Percentiles rank a stretch among this genome's conserved stretches.
phyloP scores from a whole-genome alignment of 345 rosid genomes.

The Capsella bursapastoris region DNA sequence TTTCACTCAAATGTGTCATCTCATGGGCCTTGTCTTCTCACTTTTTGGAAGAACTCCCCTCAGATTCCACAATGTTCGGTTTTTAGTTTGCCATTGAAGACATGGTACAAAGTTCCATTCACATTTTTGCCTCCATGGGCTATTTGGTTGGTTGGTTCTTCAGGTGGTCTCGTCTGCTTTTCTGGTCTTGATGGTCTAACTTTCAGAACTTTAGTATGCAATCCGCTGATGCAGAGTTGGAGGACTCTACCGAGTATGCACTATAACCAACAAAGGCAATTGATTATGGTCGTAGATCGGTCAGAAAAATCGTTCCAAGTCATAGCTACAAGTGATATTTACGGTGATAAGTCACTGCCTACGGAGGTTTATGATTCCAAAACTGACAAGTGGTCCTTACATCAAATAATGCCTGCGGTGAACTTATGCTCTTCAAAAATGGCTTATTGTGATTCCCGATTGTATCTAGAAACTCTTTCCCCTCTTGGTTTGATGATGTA shows the following conservation, averaged over 20 bases:
- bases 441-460: slow-evolving; percentile 89
- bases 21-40: slow-evolving; percentile 90
- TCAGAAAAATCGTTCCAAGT: slow-evolving; percentile 77
- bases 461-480: slow-evolving; percentile 92
- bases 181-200: slow-evolving; percentile 88
- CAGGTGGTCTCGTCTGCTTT: slow-evolving; percentile 89
- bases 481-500: slow-evolving; percentile 98
- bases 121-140: slow-evolving; percentile 93
- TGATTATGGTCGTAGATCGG: slow-evolving; percentile 88
- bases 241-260: slow-evolving; percentile 86
- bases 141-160: slow-evolving; percentile 91
- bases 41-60: slow-evolving; percentile 92
- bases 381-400: slow-evolving; percentile 71
- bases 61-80: slow-evolving; percentile 86
- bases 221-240: slow-evolving; percentile 88
- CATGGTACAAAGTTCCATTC: slow-evolving; percentile 93
- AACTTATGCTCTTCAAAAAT: slow-evolving; percentile 94
- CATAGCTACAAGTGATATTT: slow-evolving; percentile 87
- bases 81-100: slow-evolving; percentile 86
- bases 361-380: slow-evolving; percentile 93
- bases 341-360: slow-evolving; percentile 84
- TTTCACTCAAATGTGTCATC: slow-evolving; percentile 70
- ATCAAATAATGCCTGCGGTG: slow-evolving; percentile 95
- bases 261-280: slow-evolving; percentile 82
- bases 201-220: slow-evolving; percentile 84